These are phyloP conservation scores for Carallia brachiata DNA, from an alignment of 345 rosid genomes.

Conservation along the genomic window DNA sequence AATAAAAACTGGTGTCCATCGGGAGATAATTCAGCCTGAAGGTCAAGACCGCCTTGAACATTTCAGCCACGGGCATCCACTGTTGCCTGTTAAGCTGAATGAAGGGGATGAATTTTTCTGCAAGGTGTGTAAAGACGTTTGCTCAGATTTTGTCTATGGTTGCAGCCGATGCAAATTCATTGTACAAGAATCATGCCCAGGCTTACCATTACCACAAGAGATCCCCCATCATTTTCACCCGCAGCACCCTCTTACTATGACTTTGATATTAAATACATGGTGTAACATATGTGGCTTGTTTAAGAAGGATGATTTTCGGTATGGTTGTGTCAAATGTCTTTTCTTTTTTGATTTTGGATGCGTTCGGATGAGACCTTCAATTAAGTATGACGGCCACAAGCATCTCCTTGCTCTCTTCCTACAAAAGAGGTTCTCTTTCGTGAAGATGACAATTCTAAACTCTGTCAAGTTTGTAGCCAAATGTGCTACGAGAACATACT, in stretches of 20 bases:
- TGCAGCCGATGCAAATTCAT: conserved; percentile 1
- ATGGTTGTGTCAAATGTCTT: too few species aligned
- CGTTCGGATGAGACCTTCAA: too few species aligned
- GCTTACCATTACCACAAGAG: background rate
- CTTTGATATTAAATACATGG: too few species aligned
- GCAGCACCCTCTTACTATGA: conserved; percentile 1
- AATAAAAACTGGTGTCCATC: background rate
- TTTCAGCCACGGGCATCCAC: conserved; percentile 4
- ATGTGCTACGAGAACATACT: too few species aligned
- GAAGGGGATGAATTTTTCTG: background rate
- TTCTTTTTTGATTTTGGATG: too few species aligned
- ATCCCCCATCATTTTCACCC: conserved; percentile 2
- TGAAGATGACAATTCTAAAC: too few species aligned
- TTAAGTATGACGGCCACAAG: too few species aligned
- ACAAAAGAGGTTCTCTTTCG: too few species aligned
- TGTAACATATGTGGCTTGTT: too few species aligned
- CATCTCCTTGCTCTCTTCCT: too few species aligned
- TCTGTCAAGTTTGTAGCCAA: too few species aligned
- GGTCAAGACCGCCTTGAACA: background rate
- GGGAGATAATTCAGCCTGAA: background rate
- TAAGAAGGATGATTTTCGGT: too few species aligned
- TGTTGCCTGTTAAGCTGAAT: background rate
- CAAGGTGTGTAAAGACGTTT: background rate
- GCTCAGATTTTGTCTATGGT: background rate
- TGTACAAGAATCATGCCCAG: conserved; percentile 3